Conservation (phyloP, 2,329 filamentous ascomycete genomes). For the Colletotrichum karsti region DNA sequence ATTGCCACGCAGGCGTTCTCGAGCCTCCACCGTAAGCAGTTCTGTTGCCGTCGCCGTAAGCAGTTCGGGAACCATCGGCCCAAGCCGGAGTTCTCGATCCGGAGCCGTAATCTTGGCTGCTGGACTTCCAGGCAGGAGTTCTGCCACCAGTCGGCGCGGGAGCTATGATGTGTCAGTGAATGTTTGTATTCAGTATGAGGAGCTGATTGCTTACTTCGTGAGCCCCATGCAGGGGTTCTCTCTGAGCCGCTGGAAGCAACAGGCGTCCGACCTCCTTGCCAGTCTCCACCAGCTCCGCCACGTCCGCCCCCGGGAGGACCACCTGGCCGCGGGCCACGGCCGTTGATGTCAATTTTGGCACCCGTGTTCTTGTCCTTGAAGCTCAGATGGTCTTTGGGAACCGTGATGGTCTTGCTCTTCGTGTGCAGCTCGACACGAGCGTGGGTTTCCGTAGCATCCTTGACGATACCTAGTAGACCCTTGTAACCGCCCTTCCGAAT, state of each 20-base stretch:
- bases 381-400: conserved; percentile 82
- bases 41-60: conserved; percentile 76
- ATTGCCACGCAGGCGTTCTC: conserved; percentile 81
- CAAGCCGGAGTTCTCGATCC: conserved; percentile 76
- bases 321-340: conserved; percentile 55
- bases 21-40: conserved; percentile 81
- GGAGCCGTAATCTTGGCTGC: conserved; percentile 51
- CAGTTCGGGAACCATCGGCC: conserved; percentile 73
- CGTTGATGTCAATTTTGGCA: conserved; percentile 76
- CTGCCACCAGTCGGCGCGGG: conserved; percentile 63
- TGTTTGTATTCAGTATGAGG: conserved; percentile 32
- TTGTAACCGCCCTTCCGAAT: conserved; percentile 91
- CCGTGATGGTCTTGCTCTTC: conserved; percentile 89
- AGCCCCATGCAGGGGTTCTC: conserved; percentile 81
- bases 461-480: conserved; percentile 92
- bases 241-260: conserved; percentile 67
- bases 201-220: conserved; percentile 63
- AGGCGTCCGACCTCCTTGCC: conserved; percentile 75
- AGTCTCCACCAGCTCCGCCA: conserved; percentile 56
- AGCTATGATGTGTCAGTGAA: conserved; percentile 50
- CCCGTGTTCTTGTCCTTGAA: conserved; percentile 89
- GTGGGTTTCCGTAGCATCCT: conserved; percentile 87
- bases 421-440: conserved; percentile 94
- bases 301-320: conserved; percentile 48
- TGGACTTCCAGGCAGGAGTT: conserved; percentile 68